A percentile compares a stretch with the other conserved stretches of the same genome.
These are phyloP conservation scores for Aspergillus egyptiacus DNA, from an alignment of 495 filamentous ascomycete genomes.

Conservation along the genomic window DNA sequence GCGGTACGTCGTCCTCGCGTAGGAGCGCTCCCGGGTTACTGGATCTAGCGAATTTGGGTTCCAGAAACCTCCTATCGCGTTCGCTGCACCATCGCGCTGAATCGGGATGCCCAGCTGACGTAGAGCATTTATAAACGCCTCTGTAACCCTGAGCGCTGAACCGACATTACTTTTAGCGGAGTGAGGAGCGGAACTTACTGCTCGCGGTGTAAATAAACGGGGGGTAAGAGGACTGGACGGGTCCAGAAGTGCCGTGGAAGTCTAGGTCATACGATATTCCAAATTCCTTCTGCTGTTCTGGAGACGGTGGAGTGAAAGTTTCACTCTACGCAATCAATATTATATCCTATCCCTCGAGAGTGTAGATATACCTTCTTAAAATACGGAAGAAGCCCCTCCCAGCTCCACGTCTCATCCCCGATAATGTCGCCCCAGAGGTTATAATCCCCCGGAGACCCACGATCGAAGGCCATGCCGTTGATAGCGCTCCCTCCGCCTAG, in stretches of 20 bases:
- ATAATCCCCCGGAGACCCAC: constrained; percentile 4
- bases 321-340: neutral
- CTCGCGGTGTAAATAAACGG: neutral
- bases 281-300: constrained; percentile 1
- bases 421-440: constrained; percentile 6
- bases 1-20: neutral
- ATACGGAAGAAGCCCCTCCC: constrained; percentile 5
- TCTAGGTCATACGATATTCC: neutral
- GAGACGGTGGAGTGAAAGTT: neutral
- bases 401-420: neutral
- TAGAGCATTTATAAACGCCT: neutral
- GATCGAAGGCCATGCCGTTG: constrained; percentile 31
- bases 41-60: constrained; percentile 1
- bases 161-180: neutral
- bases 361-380: neutral
- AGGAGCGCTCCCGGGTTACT: neutral
- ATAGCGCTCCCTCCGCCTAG: constrained; percentile 53
- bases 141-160: neutral
- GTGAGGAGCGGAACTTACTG: neutral
- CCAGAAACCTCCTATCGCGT: constrained; percentile 2
- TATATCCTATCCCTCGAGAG: neutral
- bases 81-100: neutral
- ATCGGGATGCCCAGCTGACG: constrained; percentile 3
- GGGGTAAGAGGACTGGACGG: neutral
- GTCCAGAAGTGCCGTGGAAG: neutral